A percentile compares a stretch with the other conserved stretches of the same genome.
Conservation (phyloP, 2,329 filamentous ascomycete species). For the Periconia digitata region DNA sequence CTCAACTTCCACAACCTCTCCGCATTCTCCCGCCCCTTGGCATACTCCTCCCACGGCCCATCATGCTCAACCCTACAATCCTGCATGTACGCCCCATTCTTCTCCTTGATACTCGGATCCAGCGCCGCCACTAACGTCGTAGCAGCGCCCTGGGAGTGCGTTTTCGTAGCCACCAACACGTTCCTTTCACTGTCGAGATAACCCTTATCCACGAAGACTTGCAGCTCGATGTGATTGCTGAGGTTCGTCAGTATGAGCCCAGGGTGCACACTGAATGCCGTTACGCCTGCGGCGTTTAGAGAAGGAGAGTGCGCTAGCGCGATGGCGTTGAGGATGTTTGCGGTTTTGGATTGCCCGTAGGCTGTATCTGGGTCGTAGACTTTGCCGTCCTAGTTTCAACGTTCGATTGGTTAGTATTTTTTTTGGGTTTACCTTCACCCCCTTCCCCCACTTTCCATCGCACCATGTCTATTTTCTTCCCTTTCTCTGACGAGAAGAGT, state of each 20-base stretch:
- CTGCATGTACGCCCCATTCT: slow-evolving; percentile 9
- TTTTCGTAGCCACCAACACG: slow-evolving; percentile 2
- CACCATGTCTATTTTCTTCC: too few species aligned
- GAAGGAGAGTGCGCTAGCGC: slow-evolving; percentile 2
- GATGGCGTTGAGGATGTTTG: slow-evolving; percentile 14
- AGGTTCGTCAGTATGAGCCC: slow-evolving; percentile 15
- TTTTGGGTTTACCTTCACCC: too few species aligned
- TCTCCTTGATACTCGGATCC: slow-evolving; percentile 6
- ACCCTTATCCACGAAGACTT: neutral
- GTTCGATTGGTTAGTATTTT: neutral
- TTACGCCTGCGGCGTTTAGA: slow-evolving; percentile 8
- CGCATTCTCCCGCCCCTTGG: neutral
- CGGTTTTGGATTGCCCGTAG: slow-evolving; percentile 22
- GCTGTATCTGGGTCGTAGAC: slow-evolving; percentile 12
- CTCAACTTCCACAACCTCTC: slow-evolving; percentile 8
- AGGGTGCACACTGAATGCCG: slow-evolving; percentile 18
- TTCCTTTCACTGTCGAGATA: slow-evolving; percentile 5
- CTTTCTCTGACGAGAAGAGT: too few species aligned
- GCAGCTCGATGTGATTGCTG: neutral
- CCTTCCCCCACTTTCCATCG: too few species aligned
- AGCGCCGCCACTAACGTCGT: slow-evolving; percentile 11
- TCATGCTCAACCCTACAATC: slow-evolving; percentile 7
- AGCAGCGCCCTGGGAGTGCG: slow-evolving; percentile 7
- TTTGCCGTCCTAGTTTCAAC: slow-evolving; percentile 2
- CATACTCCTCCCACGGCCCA: neutral